Base-by-base conservation (phyloP, 805 yeast genomes). In the Metschnikowia similis region DNA sequence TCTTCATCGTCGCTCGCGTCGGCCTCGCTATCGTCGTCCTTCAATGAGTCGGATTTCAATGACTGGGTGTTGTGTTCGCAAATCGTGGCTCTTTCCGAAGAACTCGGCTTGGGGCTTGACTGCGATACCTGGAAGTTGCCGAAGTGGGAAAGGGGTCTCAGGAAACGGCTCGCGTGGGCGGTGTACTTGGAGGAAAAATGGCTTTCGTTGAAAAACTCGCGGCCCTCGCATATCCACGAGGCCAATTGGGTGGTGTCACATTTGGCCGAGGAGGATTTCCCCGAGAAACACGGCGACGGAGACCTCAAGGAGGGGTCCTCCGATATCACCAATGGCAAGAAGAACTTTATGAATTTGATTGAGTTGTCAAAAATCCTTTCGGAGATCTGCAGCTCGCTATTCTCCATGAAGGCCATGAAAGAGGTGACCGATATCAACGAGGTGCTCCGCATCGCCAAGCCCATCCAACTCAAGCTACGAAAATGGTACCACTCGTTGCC, bases 161-260 rank as follows among this genome's bases (percentile, higher is more conserved):
- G 99, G 47, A 80, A 89, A 58, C 75, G 98, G 51, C 69, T 92
- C 44, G 96, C 97, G 0, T 92, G 99, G 98, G 97, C 97, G 0
- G 94, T 90, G 1, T 92, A 82, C 75, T 74, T 87, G 46, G 96
- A 90, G 65, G 97, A 90, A 61, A 89, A 91, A 63, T 92, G 98
- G 98, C 76, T 85, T 8, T 74, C 96, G 1, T 69, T 91, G 44
- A 81, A 83, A 47, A 95, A 89, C 61, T 82, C 91, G 0, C 74
- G 97, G 39, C 96, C 96, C 1, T 85, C 96, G 0, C 96, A 89
- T 65, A 79, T 83, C 17, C 74, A 81, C 49, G 85, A 83, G 2
- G 69, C 76, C 48, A 87, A 89, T 63, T 92, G 98, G 97, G 72
- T 85, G 37, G 94, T 91, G 4, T 74, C 78, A 42, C 74, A 80